Conservation (phyloP, 179 eudicot species). For the Sideroxylon spinosum region DNA sequence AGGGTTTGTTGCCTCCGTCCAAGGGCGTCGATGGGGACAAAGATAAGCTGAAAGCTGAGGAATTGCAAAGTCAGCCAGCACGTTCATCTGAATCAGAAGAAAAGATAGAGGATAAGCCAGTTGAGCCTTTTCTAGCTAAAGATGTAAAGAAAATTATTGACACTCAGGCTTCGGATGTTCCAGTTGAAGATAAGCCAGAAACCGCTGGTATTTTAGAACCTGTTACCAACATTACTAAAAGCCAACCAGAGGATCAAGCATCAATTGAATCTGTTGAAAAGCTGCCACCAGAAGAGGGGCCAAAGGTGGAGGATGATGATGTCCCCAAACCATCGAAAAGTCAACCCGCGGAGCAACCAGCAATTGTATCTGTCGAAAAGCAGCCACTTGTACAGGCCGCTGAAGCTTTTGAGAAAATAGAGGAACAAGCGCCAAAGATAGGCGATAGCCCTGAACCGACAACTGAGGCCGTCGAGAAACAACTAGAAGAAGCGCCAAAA, state of each 20-base stretch:
- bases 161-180: background rate
- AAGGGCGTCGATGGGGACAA: constrained; percentile 11
- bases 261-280: background rate
- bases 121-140: constrained; percentile 17
- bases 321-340: too few relatives aligned
- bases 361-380: background rate
- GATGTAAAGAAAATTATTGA: constrained; percentile 11
- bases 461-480: constrained; percentile 6
- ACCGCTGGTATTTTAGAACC: background rate
- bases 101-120: constrained; percentile 20
- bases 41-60: constrained; percentile 20
- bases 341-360: background rate
- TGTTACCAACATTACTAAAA: background rate
- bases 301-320: too few relatives aligned
- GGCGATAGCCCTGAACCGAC: background rate
- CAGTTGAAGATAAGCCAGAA: background rate
- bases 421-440: too few relatives aligned
- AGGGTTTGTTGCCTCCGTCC: background rate
- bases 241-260: constrained; percentile 14
- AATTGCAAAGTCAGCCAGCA: background rate
- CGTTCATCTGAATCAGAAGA: constrained; percentile 16
- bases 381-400: background rate
- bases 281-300: background rate
- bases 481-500: constrained; percentile 4
- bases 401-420: too few relatives aligned